A percentile compares a stretch with the other conserved stretches of the same genome.
These are phyloP conservation scores for Zoysia matrella DNA, from an alignment of 202 grass and related monocot species.

Conservation along the genomic window DNA sequence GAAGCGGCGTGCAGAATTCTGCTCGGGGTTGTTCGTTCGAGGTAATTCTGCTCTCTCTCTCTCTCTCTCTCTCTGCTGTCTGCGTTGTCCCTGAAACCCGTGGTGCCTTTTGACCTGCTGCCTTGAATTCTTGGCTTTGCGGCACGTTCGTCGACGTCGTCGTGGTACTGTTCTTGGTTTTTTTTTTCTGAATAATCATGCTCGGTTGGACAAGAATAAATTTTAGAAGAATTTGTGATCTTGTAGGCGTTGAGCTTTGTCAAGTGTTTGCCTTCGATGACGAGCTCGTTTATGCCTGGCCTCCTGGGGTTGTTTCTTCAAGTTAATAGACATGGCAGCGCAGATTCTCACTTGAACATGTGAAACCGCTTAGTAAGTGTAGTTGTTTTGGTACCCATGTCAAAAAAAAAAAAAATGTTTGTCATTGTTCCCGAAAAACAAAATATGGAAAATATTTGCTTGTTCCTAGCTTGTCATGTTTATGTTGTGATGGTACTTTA, in stretches of 20 bases:
- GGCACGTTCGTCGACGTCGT: not conserved
- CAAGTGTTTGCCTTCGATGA: not conserved
- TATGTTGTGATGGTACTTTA: constrained; percentile 36
- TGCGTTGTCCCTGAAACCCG: not conserved
- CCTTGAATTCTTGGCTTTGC: constrained; percentile 27
- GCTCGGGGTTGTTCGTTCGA: constrained; percentile 20
- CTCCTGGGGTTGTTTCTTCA: not conserved
- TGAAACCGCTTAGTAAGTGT: not conserved
- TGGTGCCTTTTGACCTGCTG: not conserved
- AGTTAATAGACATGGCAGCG: not conserved
- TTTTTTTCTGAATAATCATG: not conserved
- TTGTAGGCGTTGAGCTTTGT: not conserved
- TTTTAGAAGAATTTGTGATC: constrained; percentile 14
- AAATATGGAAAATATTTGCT: too few relatives aligned
- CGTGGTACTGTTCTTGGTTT: not conserved
- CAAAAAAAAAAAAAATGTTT: not conserved
- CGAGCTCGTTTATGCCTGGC: not conserved
- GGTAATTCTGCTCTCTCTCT: constrained; percentile 39
- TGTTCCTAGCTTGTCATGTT: constrained; percentile 33
- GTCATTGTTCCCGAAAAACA: not conserved
- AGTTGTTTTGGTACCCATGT: not conserved
- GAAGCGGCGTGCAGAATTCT: constrained; percentile 33
- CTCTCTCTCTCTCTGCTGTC: not conserved
- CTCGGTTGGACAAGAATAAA: not conserved
- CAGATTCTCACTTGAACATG: constrained; percentile 11